phyloP scores from a whole-genome alignment of 257 asterid species.

The Penstemon davidsonii region DNA sequence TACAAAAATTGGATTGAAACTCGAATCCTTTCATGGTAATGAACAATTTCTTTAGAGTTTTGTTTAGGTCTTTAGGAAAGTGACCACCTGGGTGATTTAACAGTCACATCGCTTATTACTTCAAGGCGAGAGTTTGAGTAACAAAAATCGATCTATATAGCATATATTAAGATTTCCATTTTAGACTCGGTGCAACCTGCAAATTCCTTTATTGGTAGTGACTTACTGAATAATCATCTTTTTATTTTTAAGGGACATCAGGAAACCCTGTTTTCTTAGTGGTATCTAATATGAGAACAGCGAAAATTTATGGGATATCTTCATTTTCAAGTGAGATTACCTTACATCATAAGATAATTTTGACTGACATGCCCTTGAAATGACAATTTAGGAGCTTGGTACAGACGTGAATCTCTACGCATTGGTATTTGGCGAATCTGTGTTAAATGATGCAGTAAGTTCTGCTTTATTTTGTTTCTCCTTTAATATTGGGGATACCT shows the following conservation, averaged over 20 bases:
- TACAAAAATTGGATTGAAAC: neutral
- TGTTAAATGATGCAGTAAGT: conserved; percentile 96
- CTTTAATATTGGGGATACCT: conserved; percentile 18
- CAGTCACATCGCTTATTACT: neutral
- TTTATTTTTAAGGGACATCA: conserved; percentile 5
- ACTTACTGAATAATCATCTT: conserved; percentile 20
- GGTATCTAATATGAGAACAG: conserved; percentile 11
- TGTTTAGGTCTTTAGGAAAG: neutral
- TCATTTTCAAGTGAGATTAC: conserved; percentile 5
- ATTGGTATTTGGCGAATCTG: conserved; percentile 97
- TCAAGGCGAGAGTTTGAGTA: conserved; percentile 17
- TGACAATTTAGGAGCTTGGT: conserved; percentile 83
- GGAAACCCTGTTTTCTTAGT: neutral
- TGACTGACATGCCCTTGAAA: conserved; percentile 25
- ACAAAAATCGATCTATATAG: too few relatives aligned
- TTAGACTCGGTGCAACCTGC: conserved; percentile 10
- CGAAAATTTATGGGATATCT: conserved; percentile 9
- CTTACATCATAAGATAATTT: conserved; percentile 19
- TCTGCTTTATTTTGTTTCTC: conserved; percentile 28
- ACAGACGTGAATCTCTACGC: conserved; percentile 93
- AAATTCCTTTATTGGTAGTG: conserved; percentile 9
- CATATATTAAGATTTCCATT: neutral
- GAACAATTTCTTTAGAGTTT: neutral
- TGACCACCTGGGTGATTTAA: conserved; percentile 5
- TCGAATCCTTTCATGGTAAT: neutral